Base-by-base conservation (phyloP, 2,329 filamentous ascomycete genomes). In the Colletotrichum siamense region DNA sequence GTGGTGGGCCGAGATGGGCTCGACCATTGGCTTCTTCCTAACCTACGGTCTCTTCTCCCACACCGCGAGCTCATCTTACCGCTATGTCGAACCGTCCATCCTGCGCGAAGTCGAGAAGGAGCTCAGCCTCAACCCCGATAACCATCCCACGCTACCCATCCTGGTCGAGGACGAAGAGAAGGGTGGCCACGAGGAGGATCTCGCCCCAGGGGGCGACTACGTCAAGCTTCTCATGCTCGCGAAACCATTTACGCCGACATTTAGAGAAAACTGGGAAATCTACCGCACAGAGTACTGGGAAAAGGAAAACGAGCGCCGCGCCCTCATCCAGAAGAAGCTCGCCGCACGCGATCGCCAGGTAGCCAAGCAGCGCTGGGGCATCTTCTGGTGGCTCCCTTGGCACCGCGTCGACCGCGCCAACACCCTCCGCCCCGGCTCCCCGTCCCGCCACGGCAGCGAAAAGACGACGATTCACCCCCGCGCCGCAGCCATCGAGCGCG, bases 211-310 rank as follows among this genome's bases (percentile, higher is more conserved):
- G 0, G 97, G 97, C 4, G 96, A 99, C 85, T 95, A 96, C 82
- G 94, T 99, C 80, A 97, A 98, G 84, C 90, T 99, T 1, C 88
- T 99, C 22, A 89, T 99, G 9, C 91, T 98, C 13, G 95, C 97
- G 1, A 99, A 99, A 83, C 96, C 96, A 0, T 99, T 99, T 82
- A 98, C 95, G 8, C 94, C 97, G 0, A 95, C 95, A 63, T 99
- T 99, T 82, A 91, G 97, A 24, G 96, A 99, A 84, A 98, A 98
- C 79, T 99, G 97, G 97, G 97, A 99, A 82, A 89, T 96, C 18
- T 99, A 98, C 85, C 91, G 97, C 69, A 93, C 94, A 39, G 96
- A 98, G 77, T 99, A 98, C 85, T 99, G 97, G 97, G 96, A 98
- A 80, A 93, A 93, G 77, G 97, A 99, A 84, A 99, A 99, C 82